Conservation (phyloP, 2,329 filamentous ascomycete species). For the Ophiobolus disseminans region DNA sequence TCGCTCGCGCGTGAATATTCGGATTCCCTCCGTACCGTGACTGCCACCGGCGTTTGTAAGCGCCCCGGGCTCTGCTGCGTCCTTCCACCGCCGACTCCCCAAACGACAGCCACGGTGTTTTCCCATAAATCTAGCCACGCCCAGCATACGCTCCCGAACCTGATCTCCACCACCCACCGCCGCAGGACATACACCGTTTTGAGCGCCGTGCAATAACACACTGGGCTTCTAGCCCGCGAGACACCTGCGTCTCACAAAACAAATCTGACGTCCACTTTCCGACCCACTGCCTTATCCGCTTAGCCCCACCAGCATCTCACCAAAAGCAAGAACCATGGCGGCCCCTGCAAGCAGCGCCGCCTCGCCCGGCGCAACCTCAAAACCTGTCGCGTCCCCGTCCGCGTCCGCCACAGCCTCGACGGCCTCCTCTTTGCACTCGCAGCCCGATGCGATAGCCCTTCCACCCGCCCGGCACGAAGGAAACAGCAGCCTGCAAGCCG, state of each 20-base stretch:
- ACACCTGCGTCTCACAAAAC: conserved; percentile 46
- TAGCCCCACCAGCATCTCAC: conserved; percentile 25
- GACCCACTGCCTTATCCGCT: conserved; percentile 24
- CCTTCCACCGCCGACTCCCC: conserved; percentile 5
- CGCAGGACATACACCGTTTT: conserved; percentile 45
- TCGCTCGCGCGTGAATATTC: conserved; percentile 1
- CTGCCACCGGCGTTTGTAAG: conserved; percentile 18
- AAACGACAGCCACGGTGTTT: conserved; percentile 37
- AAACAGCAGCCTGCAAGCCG: conserved; percentile 37
- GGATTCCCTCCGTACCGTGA: conserved; percentile 1
- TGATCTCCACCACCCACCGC: conserved; percentile 39
- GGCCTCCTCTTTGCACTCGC: conserved; percentile 47
- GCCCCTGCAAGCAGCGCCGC: conserved; percentile 37
- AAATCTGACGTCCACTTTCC: conserved; percentile 9
- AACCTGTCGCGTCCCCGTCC: conserved; percentile 36
- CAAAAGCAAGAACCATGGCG: conserved; percentile 37
- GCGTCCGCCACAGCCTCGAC: conserved; percentile 46
- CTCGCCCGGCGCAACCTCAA: conserved; percentile 35
- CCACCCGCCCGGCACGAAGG: conserved; percentile 37
- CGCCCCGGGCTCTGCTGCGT: conserved; percentile 8
- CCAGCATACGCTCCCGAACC: conserved; percentile 32
- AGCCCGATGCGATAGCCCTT: conserved; percentile 42
- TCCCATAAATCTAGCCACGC: conserved; percentile 36
- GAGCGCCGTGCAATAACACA: conserved; percentile 43
- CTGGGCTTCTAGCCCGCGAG: conserved; percentile 51